Base-by-base conservation (phyloP, 192 early-diverging fungal genomes). In the Coemansia sp. region DNA sequence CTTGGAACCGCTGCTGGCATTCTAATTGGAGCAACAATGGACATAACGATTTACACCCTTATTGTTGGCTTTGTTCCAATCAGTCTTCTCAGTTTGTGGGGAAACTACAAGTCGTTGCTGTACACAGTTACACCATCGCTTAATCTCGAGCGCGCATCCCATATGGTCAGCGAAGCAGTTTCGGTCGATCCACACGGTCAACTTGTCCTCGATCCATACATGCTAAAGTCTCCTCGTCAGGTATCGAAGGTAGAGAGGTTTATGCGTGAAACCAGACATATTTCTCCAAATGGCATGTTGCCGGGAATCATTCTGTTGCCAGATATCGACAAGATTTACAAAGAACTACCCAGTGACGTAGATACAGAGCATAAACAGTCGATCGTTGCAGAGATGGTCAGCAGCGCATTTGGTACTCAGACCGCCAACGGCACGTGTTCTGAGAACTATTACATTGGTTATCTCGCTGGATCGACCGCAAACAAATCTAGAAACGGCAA, bases 11-110 rank as follows among this genome's bases (percentile, higher is more conserved):
- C 80, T 25, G 30, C 53, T 1, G 82, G 85, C 34, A 53, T 87
- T 15, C 13, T 67, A n/a, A 48, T 81, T 52, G 71, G 67, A 9
- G 78, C 57, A 19, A 50, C 61, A 14, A 33, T 81, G 61, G 62
- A 63, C 21, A 53, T 67, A 4, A 64, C 59, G 11, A 42, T 66
- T 9, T 47, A 55, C 24, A 66, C 66, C n/a, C 43, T 86, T 44
- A 48, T 84, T 13, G 74, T 85, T 0, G 85, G 88, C 15, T 81
- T 90, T 63, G 54, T 87, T 1, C 92, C 92, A 3, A 82, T 93
- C 27, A 84, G 84, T 17, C 62, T 80, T 44, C 71, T 86, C 37
- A 89, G 84, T 53, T 75, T 94, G 63, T 90, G 82, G 65, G 84
- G 80, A 11, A 87, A 84, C 59, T 90, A 91, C 78, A 68, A 66